Conservation (phyloP, 352 stramenopile species). For the Saprolegnia diclina region DNA sequence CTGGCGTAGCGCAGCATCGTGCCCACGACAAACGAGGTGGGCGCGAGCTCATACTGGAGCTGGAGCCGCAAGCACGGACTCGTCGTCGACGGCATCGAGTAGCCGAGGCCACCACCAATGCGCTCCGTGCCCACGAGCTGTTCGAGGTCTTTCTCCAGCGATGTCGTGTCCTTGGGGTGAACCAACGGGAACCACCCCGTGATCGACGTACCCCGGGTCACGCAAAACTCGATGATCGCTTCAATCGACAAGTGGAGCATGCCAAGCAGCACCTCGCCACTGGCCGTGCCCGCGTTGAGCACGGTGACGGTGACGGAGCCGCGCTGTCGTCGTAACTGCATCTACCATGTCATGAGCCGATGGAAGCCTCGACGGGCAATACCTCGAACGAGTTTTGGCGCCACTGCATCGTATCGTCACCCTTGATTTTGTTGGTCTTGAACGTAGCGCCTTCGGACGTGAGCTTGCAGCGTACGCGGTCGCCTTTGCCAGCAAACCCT, state of each 20-base stretch:
- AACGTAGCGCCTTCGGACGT: slow-evolving; percentile 10
- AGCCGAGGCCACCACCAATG: background rate
- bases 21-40: slow-evolving; percentile 18
- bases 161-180: background rate
- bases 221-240: slow-evolving; percentile 12
- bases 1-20: slow-evolving; percentile 4
- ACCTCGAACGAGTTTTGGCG: slow-evolving; percentile 8
- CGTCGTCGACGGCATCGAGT: slow-evolving; percentile 7
- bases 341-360: background rate
- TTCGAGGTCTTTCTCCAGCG: slow-evolving; percentile 13
- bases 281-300: background rate
- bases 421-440: slow-evolving; percentile 17
- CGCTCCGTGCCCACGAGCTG: background rate
- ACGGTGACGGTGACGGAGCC: background rate
- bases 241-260: slow-evolving; percentile 12
- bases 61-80: slow-evolving; percentile 3
- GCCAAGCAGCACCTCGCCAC: background rate
- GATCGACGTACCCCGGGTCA: background rate
- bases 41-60: slow-evolving; percentile 8
- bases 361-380: background rate
- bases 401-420: slow-evolving; percentile 7
- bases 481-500: slow-evolving; percentile 8
- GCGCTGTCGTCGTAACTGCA: slow-evolving; percentile 11
- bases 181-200: slow-evolving; percentile 11
- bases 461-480: slow-evolving; percentile 4